A percentile compares a stretch with the other conserved stretches of the same genome.
Evolutionary conservation across 805 yeast species (phyloP).

Genomic region (Candida patagonica): DNA sequence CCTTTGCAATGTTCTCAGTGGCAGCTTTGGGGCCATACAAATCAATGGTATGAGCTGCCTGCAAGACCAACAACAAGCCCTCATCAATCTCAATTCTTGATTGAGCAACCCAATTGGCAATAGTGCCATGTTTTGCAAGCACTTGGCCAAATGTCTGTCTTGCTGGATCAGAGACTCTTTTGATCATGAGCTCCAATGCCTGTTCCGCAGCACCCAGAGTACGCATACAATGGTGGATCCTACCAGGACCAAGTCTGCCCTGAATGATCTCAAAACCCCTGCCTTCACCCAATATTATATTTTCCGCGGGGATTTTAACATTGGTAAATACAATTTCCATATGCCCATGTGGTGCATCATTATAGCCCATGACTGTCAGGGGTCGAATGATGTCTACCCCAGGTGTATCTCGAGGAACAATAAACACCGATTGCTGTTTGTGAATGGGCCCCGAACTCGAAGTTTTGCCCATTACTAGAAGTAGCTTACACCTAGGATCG

Average conservation of each 20-base stretch:
- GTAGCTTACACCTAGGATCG: constrained; percentile 48
- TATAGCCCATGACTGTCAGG: constrained; percentile 46
- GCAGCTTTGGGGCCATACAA: constrained; percentile 45
- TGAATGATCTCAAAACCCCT: constrained; percentile 56
- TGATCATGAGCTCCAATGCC: constrained; percentile 38
- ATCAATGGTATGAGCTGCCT: constrained; percentile 55
- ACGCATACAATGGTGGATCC: constrained; percentile 65
- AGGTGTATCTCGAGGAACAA: constrained; percentile 43
- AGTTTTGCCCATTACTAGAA: constrained; percentile 48
- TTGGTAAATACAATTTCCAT: constrained; percentile 46
- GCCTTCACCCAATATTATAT: constrained; percentile 41
- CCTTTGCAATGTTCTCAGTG: constrained; percentile 47
- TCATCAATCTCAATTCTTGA: constrained; percentile 45
- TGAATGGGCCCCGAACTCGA: constrained; percentile 26
- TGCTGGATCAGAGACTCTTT: constrained; percentile 38
- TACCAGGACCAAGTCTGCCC: constrained; percentile 59
- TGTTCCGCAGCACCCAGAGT: constrained; percentile 52
- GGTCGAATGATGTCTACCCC: constrained; percentile 47
- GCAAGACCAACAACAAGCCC: constrained; percentile 44
- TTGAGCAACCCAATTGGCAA: constrained; percentile 41
- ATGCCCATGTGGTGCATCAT: constrained; percentile 69
- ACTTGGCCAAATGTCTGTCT: constrained; percentile 45
- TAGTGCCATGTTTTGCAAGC: constrained; percentile 42
- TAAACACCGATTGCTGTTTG: constrained; percentile 46
- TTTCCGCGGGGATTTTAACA: constrained; percentile 37